These are phyloP conservation scores for Pilatotrama ljubarskyi DNA, from an alignment of 768 basidiomycete species.

Conservation along the genomic window DNA sequence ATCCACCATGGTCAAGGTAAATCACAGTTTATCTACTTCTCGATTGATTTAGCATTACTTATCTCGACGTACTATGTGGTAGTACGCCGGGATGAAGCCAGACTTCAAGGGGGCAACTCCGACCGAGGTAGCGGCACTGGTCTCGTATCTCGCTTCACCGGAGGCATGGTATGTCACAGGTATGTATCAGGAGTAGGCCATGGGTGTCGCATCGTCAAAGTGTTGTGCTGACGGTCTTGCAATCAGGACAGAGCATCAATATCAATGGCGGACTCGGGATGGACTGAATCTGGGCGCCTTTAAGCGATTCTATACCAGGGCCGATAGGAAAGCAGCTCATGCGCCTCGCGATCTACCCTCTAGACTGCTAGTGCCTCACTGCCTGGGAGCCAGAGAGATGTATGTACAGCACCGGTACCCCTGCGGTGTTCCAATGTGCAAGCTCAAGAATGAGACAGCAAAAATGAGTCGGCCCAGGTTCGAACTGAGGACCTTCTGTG, in stretches of 20 bases:
- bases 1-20: slow-evolving; percentile 4
- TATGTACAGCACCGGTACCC: too few relatives aligned
- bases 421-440: too few relatives aligned
- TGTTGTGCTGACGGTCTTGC: too few relatives aligned
- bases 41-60: too few relatives aligned
- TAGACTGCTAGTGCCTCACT: too few relatives aligned
- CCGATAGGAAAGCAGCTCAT: too few relatives aligned
- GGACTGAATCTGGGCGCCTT: background rate
- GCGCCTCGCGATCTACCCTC: too few relatives aligned
- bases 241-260: slow-evolving; percentile 1
- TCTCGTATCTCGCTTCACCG: slow-evolving; percentile 26
- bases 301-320: too few relatives aligned
- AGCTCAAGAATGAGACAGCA: too few relatives aligned
- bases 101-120: slow-evolving; percentile 6
- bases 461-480: slow-evolving; percentile 52
- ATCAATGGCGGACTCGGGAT: slow-evolving; percentile 6
- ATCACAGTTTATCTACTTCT: too few relatives aligned
- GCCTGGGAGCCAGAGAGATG: too few relatives aligned
- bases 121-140: slow-evolving; percentile 23
- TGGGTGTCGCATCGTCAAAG: background rate
- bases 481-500: slow-evolving; percentile 78
- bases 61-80: too few relatives aligned
- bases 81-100: slow-evolving; percentile 12
- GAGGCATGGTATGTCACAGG: slow-evolving; percentile 26
- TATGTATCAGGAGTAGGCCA: background rate